Conservation (phyloP, 768 basidiomycete genomes). For the Suillus subalutaceus region DNA sequence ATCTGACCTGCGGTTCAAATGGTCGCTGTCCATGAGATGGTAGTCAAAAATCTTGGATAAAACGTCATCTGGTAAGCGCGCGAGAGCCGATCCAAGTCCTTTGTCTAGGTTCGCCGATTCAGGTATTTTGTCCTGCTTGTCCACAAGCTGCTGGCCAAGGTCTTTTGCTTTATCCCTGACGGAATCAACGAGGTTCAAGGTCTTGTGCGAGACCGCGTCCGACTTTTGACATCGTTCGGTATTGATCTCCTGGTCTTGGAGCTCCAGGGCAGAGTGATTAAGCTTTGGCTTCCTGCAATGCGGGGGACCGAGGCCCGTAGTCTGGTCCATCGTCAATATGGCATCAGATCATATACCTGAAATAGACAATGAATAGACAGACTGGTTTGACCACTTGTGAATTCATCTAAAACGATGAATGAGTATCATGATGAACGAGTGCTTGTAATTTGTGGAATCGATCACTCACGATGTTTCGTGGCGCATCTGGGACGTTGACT, state of each 20-base stretch:
- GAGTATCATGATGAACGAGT: background rate
- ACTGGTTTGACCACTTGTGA: background rate
- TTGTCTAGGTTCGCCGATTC: background rate
- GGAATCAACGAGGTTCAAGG: background rate
- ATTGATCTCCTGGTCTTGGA: background rate
- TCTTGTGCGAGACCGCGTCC: background rate
- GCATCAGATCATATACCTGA: background rate
- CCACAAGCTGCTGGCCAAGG: background rate
- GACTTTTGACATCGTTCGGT: background rate
- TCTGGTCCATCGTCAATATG: background rate
- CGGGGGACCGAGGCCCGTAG: background rate
- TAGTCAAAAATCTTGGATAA: background rate
- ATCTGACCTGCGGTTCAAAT: background rate
- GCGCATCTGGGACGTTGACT: background rate
- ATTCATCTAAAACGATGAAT: background rate
- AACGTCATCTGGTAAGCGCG: background rate
- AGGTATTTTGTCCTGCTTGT: background rate
- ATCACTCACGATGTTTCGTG: background rate
- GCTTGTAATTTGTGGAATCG: background rate
- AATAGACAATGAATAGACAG: background rate
- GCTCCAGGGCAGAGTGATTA: background rate
- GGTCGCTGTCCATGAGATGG: background rate
- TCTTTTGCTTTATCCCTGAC: background rate
- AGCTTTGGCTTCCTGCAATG: background rate
- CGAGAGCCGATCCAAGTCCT: background rate